Evolutionary conservation across 305 asterid species (phyloP), one percentile per base, ranked within the genome.

Genomic region (Lippia alba): DNA sequence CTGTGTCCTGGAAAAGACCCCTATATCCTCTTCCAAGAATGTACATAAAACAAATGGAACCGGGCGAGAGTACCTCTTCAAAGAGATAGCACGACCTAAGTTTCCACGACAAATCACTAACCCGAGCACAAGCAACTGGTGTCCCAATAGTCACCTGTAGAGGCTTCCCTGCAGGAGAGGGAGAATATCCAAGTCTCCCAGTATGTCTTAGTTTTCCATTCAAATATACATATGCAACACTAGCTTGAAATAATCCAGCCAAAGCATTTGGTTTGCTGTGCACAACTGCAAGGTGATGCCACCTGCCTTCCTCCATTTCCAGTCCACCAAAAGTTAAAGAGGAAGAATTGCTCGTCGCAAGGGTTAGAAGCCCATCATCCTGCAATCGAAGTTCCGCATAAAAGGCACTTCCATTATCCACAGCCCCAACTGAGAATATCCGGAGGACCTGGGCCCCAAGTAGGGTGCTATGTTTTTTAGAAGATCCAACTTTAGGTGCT

Each of bases 181-280:
- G 98, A 61, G 99, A 91, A 80, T 95, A 95, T 80, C 99, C 98
- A 77, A 95, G 90, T 72, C 87, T 91, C 71, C 99, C 99, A 2
- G 98, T 95, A 85, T 89, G 96, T 54, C 86, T 84, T 60, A 95
- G 80, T 87, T 91, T 95, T 74, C 98, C 99, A 82, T 95, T 88
- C 74, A 95, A 86, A 82, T 95, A 95, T 54, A 95, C 91, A 80
- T 85, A 81, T 74, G 99, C 99, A 77, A 95, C 82, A 78, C 99
- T 95, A 40, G 98, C 91, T 79, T 95, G 99, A 79, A 95, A 95
- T 59, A 95, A 83, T 65, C 99, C 99, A 68, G 98, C 98, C 94
- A 95, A 89, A 74, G 99, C 99, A 84, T 92, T 92, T 53, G 99
- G 99, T 80, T 95, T 95, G 85, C 97, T 92, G 78, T 95, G 99